These are phyloP conservation scores for Pseudopyrenochaeta lycopersici DNA, from an alignment of 2,329 filamentous ascomycete species.

Conservation along the genomic window DNA sequence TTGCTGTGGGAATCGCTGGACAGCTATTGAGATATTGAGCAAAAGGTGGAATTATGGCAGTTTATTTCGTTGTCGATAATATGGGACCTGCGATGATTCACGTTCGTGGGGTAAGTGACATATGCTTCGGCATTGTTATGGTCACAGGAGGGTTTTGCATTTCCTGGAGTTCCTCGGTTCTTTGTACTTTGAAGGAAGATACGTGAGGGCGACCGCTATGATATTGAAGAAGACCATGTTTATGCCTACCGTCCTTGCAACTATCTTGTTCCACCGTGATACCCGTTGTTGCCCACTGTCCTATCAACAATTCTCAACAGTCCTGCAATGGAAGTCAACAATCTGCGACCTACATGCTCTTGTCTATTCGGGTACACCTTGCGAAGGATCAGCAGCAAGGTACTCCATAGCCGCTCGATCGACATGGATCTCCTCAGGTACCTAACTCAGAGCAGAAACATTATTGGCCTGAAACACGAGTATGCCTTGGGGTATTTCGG, in stretches of 20 bases:
- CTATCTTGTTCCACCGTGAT: no score
- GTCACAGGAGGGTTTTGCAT: neutral
- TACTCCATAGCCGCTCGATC: neutral
- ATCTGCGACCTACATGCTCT: no score
- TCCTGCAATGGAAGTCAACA: no score
- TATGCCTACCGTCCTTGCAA: neutral
- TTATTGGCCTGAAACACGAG: neutral
- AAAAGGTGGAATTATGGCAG: neutral
- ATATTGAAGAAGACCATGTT: neutral
- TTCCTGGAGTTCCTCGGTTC: neutral
- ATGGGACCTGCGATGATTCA: conserved; percentile 5
- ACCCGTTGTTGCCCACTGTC: no score
- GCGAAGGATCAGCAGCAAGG: no score
- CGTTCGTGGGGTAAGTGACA: neutral
- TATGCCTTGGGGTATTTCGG: neutral
- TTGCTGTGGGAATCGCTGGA: conserved; percentile 55
- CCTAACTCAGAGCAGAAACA: neutral
- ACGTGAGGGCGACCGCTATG: neutral
- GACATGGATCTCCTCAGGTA: neutral
- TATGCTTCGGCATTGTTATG: conserved; percentile 5
- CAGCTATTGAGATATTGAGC: conserved; percentile 32
- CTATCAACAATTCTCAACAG: no score
- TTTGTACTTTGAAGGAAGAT: neutral
- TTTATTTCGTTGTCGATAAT: conserved; percentile 33
- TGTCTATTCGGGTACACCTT: no score